Percentiles rank a stretch among this genome's conserved stretches.
phyloP scores from a whole-genome alignment of 345 rosid genomes.

The Sapria himalayana region DNA sequence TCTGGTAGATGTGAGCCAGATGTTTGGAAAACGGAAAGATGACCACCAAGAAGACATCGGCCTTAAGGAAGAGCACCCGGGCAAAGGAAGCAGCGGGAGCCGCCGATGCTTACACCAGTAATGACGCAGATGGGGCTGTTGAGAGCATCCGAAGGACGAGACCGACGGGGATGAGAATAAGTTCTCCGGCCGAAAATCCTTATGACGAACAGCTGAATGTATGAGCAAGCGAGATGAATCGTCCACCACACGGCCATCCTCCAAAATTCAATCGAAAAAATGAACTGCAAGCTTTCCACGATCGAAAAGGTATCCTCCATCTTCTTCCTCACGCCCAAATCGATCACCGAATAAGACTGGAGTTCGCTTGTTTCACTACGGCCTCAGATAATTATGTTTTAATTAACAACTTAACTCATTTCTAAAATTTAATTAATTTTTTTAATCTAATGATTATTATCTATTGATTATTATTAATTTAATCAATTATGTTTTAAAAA shows the following conservation, averaged over 20 bases:
- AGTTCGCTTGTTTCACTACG: too few relatives aligned
- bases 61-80: neutral
- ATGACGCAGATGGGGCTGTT: constrained; percentile 41
- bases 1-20: too few relatives aligned
- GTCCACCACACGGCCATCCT: constrained; percentile 64
- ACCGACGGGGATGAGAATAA: constrained; percentile 15
- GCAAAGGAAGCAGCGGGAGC: neutral
- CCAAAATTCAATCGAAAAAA: constrained; percentile 33
- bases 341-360: too few relatives aligned
- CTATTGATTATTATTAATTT: too few relatives aligned
- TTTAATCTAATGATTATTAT: too few relatives aligned
- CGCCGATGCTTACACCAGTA: constrained; percentile 38
- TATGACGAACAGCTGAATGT: constrained; percentile 23
- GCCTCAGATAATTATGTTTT: too few relatives aligned
- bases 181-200: constrained; percentile 15
- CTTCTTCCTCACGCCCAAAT: neutral
- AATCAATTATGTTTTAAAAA: too few relatives aligned
- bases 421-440: too few relatives aligned
- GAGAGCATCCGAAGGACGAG: constrained; percentile 9
- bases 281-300: constrained; percentile 23
- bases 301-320: constrained; percentile 2
- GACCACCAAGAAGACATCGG: neutral
- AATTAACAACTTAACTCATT: too few relatives aligned
- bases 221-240: constrained; percentile 26
- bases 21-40: neutral